phyloP scores from a whole-genome alignment of 2,329 filamentous ascomycete genomes.

The Alternaria triticina region DNA sequence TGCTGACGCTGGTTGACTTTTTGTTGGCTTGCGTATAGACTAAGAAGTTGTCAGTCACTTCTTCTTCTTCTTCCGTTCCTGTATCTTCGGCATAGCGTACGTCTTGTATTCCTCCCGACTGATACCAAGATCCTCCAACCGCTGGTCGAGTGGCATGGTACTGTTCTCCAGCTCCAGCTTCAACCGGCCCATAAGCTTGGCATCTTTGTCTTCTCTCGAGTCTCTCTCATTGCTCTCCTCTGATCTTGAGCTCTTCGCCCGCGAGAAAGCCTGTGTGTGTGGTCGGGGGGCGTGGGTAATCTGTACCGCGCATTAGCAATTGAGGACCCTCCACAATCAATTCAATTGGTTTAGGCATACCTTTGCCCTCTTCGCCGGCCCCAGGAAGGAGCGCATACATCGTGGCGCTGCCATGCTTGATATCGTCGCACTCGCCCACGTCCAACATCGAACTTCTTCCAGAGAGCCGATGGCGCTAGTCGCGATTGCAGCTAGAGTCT shows the following conservation, averaged over 20 bases:
- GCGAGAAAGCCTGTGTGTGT: slow-evolving; percentile 32
- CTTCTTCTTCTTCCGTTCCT: background rate
- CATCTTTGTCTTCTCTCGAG: slow-evolving; percentile 2
- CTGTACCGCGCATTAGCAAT: slow-evolving; percentile 30
- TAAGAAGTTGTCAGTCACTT: slow-evolving; percentile 21
- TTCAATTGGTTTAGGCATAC: slow-evolving; percentile 30
- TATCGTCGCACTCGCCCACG: slow-evolving; percentile 19
- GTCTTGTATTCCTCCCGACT: slow-evolving; percentile 37
- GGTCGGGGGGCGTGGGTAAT: slow-evolving; percentile 32
- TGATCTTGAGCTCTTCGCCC: slow-evolving; percentile 26
- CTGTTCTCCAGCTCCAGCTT: slow-evolving; percentile 28
- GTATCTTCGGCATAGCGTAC: slow-evolving; percentile 18
- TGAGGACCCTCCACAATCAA: background rate
- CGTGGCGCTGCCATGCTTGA: slow-evolving; percentile 53
- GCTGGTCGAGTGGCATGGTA: slow-evolving; percentile 32
- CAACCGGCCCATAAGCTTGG: slow-evolving; percentile 20
- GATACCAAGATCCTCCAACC: slow-evolving; percentile 35
- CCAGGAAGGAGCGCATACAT: slow-evolving; percentile 53
- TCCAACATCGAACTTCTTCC: slow-evolving; percentile 28
- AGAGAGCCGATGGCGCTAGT: slow-evolving; percentile 26
- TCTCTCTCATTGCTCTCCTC: slow-evolving; percentile 25
- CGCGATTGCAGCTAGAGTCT: slow-evolving; percentile 28
- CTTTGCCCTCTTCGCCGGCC: slow-evolving; percentile 52
- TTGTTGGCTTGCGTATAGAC: slow-evolving; percentile 35
- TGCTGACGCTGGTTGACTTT: slow-evolving; percentile 25